A percentile compares a stretch with the other conserved stretches of the same genome.
phyloP scores from a whole-genome alignment of 2,329 filamentous ascomycete genomes.

The Colletotrichum incanum region DNA sequence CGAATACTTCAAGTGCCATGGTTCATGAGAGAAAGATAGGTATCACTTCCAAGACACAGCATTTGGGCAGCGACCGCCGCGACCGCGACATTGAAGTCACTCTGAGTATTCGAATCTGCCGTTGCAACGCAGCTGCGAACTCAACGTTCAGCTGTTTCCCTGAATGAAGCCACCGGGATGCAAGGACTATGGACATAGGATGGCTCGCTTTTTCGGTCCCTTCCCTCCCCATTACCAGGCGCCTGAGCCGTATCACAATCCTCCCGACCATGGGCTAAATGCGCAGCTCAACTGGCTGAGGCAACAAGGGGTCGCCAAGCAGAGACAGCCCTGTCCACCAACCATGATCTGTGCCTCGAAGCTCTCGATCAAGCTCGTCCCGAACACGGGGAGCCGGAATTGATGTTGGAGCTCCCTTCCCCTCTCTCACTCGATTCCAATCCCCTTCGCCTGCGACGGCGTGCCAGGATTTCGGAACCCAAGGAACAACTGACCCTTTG shows the following conservation, averaged over 20 bases:
- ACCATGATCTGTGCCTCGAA: neutral
- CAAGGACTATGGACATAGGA: constrained; percentile 21
- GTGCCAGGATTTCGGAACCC: constrained; percentile 24
- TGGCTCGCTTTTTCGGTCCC: constrained; percentile 3
- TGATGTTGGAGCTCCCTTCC: constrained; percentile 13
- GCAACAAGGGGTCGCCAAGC: constrained; percentile 26
- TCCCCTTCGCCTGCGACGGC: constrained; percentile 21
- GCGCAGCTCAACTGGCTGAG: constrained; percentile 10
- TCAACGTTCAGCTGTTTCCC: constrained; percentile 9
- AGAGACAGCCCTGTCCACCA: constrained; percentile 9
- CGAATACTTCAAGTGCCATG: neutral
- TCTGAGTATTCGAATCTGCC: neutral
- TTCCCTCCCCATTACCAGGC: constrained; percentile 8
- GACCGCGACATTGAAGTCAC: neutral
- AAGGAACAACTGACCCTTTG: constrained; percentile 26
- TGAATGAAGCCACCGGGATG: constrained; percentile 4
- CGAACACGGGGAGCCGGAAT: constrained; percentile 37
- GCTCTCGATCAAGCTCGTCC: constrained; percentile 26
- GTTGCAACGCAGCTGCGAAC: constrained; percentile 5
- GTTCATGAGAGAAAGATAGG: neutral
- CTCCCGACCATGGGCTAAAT: neutral
- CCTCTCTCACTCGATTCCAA: constrained; percentile 14
- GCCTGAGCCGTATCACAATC: constrained; percentile 6
- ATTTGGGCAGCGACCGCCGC: constrained; percentile 16
- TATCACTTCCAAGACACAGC: neutral